phyloP scores from a whole-genome alignment of 768 basidiomycete genomes.

The Collybia sp. region DNA sequence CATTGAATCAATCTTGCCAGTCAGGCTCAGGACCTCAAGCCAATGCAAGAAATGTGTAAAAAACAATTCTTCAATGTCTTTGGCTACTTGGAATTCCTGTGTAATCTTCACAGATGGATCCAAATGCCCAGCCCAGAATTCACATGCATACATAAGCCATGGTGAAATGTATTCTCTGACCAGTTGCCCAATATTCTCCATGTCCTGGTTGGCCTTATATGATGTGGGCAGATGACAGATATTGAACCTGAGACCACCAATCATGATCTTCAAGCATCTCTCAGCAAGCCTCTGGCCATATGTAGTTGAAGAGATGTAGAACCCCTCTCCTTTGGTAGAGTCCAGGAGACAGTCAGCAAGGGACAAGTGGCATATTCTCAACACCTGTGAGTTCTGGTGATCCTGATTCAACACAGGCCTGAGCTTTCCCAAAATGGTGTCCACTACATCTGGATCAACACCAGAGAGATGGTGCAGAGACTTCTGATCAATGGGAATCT shows the following conservation, averaged over 20 bases:
- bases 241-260: too few species aligned
- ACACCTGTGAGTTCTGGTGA: neutral
- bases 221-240: too few species aligned
- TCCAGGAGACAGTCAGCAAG: neutral
- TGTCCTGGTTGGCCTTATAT: slow-evolving; percentile 3
- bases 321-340: too few species aligned
- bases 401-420: neutral
- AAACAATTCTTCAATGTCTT: slow-evolving; percentile 1
- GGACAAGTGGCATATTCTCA: neutral
- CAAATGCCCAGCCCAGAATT: too few species aligned
- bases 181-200: neutral
- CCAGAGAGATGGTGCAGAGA: too few species aligned
- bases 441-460: too few species aligned
- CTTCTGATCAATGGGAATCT: too few species aligned
- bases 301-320: neutral
- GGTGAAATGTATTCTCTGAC: neutral
- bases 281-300: too few species aligned
- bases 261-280: too few species aligned
- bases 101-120: neutral
- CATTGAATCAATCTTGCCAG: too few species aligned
- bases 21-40: too few species aligned
- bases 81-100: neutral
- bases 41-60: too few species aligned
- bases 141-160: slow-evolving; percentile 7
- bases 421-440: neutral